phyloP scores from a whole-genome alignment of 371 early-diverging fungal genomes.

The Rhizopus sp. region DNA sequence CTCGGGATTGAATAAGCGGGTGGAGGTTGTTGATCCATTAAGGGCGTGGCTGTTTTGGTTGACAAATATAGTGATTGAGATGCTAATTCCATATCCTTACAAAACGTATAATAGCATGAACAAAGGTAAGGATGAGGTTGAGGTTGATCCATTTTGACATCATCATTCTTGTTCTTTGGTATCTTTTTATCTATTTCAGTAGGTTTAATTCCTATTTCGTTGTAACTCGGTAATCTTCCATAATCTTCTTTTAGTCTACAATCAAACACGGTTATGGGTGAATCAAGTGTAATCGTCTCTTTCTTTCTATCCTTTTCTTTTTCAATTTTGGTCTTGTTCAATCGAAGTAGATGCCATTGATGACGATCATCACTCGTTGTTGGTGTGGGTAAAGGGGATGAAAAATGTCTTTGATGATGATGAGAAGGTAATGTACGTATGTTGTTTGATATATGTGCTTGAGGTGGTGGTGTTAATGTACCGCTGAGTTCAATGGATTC shows the following conservation, averaged over 20 bases:
- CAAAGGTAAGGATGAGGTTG: constrained; percentile 32
- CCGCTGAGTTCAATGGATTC: constrained; percentile 8
- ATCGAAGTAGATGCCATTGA: constrained; percentile 7
- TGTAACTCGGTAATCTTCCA: constrained; percentile 43
- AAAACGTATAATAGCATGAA: constrained; percentile 41
- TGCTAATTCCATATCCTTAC: constrained; percentile 39
- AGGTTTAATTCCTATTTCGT: constrained; percentile 35
- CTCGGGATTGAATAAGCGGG: constrained; percentile 28
- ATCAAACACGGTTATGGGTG: constrained; percentile 41
- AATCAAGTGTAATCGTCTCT: constrained; percentile 32
- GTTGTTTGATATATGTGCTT: constrained; percentile 14
- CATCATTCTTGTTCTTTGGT: background rate
- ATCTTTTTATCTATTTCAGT: constrained; percentile 11
- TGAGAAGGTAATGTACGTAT: background rate
- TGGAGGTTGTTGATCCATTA: constrained; percentile 41
- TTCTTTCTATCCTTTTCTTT: constrained; percentile 9
- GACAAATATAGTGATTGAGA: constrained; percentile 33
- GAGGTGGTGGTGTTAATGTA: constrained; percentile 19
- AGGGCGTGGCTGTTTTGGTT: constrained; percentile 18
- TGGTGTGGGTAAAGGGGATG: constrained; percentile 2
- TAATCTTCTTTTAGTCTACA: constrained; percentile 51
- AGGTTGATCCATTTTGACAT: constrained; percentile 11
- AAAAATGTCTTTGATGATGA: no score
- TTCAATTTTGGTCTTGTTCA: constrained; percentile 24
- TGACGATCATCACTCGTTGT: background rate